Evolutionary conservation across 306 rosid genomes (phyloP).

Genomic region (Fragaria nilgerrensis): DNA sequence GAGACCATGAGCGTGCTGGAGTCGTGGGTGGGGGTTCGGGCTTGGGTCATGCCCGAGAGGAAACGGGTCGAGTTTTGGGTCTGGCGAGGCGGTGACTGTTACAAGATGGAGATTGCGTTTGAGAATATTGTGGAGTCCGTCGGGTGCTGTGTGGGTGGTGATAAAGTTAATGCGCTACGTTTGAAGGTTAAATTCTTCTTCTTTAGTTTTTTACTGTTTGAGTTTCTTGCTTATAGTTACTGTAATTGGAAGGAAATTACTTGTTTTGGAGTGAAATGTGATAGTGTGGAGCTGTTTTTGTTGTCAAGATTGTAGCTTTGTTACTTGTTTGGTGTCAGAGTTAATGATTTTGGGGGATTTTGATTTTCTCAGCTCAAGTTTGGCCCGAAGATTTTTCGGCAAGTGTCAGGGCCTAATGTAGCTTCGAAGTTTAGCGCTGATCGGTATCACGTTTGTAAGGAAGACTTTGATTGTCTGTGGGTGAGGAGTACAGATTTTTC

Average conservation of each 20-base stretch:
- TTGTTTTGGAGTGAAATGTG: background rate
- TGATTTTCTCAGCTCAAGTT: slow-evolving; percentile 59
- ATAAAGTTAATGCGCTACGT: slow-evolving; percentile 37
- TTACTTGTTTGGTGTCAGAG: background rate
- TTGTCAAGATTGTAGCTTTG: background rate
- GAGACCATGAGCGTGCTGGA: slow-evolving; percentile 49
- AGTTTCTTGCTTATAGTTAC: background rate
- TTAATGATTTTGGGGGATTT: background rate
- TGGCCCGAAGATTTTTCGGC: slow-evolving; percentile 71
- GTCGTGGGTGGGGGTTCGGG: slow-evolving; percentile 59
- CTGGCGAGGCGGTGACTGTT: slow-evolving; percentile 35
- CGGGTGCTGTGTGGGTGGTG: slow-evolving; percentile 43
- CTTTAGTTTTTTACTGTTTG: background rate
- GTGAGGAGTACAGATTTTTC: slow-evolving; percentile 80
- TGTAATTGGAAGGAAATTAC: background rate
- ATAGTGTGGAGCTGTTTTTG: background rate
- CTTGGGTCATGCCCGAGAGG: slow-evolving; percentile 78
- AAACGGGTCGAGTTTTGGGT: slow-evolving; percentile 64
- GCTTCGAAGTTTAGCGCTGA: slow-evolving; percentile 46
- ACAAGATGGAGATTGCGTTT: slow-evolving; percentile 60
- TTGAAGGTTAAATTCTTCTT: background rate
- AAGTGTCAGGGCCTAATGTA: slow-evolving; percentile 49
- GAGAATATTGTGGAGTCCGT: slow-evolving; percentile 63
- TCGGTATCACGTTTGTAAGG: slow-evolving; percentile 70
- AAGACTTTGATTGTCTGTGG: slow-evolving; percentile 74